These are phyloP conservation scores for Streptanthus diversifolius DNA, from an alignment of 345 rosid genomes.

Conservation along the genomic window DNA sequence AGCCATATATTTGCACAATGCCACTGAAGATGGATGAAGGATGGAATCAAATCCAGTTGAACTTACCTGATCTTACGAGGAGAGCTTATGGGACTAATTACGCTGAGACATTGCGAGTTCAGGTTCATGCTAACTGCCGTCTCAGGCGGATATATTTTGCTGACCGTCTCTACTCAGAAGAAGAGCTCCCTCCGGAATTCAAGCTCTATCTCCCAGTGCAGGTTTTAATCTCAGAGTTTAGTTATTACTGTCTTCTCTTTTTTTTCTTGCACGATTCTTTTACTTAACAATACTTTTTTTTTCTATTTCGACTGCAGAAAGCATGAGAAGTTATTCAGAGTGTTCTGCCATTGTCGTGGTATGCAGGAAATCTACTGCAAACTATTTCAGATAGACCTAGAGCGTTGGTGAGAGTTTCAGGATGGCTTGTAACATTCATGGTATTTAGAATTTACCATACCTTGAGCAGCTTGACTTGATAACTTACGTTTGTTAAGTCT, in stretches of 20 bases:
- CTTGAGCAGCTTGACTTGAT: neutral
- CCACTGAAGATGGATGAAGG: constrained; percentile 95
- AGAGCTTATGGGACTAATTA: constrained; percentile 97
- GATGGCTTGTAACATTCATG: constrained; percentile 5
- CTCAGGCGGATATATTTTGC: constrained; percentile 89
- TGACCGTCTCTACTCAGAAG: constrained; percentile 89
- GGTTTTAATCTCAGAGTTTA: constrained; percentile 36
- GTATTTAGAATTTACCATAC: neutral
- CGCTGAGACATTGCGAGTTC: constrained; percentile 90
- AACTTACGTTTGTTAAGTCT: neutral
- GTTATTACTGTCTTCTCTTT: neutral
- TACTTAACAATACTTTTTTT: neutral
- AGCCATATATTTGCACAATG: constrained; percentile 95
- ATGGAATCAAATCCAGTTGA: constrained; percentile 95
- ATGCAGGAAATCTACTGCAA: neutral
- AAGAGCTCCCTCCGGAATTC: constrained; percentile 96
- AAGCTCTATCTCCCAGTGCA: constrained; percentile 92
- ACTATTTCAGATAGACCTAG: constrained; percentile 11
- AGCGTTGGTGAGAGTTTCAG: neutral
- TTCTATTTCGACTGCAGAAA: constrained; percentile 45
- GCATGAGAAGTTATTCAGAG: constrained; percentile 25
- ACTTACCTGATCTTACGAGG: constrained; percentile 83
- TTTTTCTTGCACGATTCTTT: neutral
- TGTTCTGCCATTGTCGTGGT: neutral
- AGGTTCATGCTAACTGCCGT: constrained; percentile 94